Conservation (phyloP, 805 yeast genomes). For the Wickerhamomyces hampshirensis region DNA sequence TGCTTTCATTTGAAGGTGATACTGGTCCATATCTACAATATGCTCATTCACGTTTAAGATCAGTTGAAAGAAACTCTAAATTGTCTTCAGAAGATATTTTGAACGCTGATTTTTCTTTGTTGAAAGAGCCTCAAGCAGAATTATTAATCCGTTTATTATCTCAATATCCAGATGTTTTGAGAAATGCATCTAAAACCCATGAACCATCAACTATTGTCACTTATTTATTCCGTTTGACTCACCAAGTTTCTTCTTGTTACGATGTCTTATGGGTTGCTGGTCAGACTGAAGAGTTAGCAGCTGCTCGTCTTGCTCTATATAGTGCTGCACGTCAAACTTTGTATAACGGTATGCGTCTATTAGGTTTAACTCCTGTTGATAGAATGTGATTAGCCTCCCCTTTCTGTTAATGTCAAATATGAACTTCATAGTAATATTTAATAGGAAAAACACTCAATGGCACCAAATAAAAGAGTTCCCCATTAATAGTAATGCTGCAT, state of each 20-base stretch:
- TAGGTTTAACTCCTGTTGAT: conserved; percentile 97
- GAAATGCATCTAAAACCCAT: conserved; percentile 74
- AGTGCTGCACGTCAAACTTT: conserved; percentile 86
- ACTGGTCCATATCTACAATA: conserved; percentile 98
- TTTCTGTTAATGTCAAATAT: too few species aligned
- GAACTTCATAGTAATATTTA: too few species aligned
- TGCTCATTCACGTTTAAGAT: conserved; percentile 95
- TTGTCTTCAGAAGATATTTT: conserved; percentile 40
- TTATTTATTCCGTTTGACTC: conserved; percentile 86
- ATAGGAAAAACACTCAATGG: too few species aligned
- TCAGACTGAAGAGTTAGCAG: conserved; percentile 79
- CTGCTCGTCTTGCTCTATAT: conserved; percentile 89
- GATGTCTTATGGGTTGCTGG: conserved; percentile 96
- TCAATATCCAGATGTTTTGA: conserved; percentile 86
- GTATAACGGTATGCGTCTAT: conserved; percentile 79
- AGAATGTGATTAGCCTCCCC: conserved; percentile 91
- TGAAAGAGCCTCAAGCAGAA: conserved; percentile 67
- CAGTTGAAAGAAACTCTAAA: conserved; percentile 82
- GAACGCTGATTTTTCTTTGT: conserved; percentile 53
- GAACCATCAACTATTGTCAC: conserved; percentile 96
- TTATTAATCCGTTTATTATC: conserved; percentile 72
- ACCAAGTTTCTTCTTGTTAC: conserved; percentile 93
- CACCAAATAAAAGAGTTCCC: too few species aligned
- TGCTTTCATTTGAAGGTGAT: conserved; percentile 98
- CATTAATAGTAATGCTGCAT: too few species aligned